Percentiles rank a stretch among this genome's conserved stretches.
These are phyloP conservation scores for Penicillium ucsense DNA, from an alignment of 495 filamentous ascomycete genomes.

Conservation along the genomic window DNA sequence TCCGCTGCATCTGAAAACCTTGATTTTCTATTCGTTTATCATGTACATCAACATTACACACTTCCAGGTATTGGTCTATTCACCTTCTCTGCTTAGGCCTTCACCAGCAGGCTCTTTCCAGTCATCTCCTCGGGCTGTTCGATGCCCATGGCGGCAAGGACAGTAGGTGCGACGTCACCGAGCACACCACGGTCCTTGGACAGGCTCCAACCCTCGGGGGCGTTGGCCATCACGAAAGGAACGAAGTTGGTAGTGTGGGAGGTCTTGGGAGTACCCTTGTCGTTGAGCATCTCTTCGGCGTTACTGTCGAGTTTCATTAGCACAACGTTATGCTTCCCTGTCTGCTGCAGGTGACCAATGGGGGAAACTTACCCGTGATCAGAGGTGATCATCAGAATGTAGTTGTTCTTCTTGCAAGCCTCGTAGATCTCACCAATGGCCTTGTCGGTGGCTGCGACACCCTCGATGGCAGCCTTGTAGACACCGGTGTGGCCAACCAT, in stretches of 20 bases:
- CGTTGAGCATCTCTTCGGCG: conserved; percentile 97
- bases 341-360: not conserved
- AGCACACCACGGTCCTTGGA: conserved; percentile 80
- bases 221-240: conserved; percentile 96
- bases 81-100: conserved; percentile 33
- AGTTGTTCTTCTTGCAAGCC: conserved; percentile 83
- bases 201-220: conserved; percentile 78
- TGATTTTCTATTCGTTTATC: not conserved
- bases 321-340: not conserved
- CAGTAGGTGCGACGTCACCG: conserved; percentile 90
- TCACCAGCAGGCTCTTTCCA: conserved; percentile 72
- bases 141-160: conserved; percentile 84
- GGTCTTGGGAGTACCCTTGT: conserved; percentile 91
- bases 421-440: conserved; percentile 89
- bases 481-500: conserved; percentile 99
- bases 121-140: conserved; percentile 87
- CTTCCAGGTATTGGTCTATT: conserved; percentile 18
- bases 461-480: conserved; percentile 89
- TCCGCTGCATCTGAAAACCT: too few relatives aligned
- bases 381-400: conserved; percentile 85
- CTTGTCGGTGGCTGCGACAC: conserved; percentile 75
- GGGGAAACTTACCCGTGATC: conserved; percentile 68
- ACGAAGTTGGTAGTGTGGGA: conserved; percentile 97
- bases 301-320: conserved; percentile 44
- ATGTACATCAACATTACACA: conserved; percentile 7